These are phyloP conservation scores for Boletus smithii DNA, from an alignment of 1,284 basidiomycete genomes.

Conservation along the genomic window DNA sequence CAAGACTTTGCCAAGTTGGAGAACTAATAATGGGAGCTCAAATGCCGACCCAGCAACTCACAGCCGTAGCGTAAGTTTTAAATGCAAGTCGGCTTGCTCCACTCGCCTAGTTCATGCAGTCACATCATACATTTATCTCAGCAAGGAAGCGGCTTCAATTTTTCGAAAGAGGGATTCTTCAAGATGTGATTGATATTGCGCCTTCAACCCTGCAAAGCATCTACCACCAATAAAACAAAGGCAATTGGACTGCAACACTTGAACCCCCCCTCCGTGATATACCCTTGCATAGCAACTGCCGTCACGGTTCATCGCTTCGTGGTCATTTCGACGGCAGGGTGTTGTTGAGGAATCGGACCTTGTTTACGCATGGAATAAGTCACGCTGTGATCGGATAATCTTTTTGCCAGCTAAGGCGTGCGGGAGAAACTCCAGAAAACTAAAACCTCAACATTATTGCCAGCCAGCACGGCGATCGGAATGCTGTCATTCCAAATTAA, in stretches of 20 bases:
- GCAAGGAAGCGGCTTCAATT: background rate
- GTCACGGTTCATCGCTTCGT: background rate
- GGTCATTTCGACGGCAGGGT: background rate
- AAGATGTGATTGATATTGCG: background rate
- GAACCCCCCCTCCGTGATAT: background rate
- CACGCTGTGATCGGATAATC: conserved; percentile 10
- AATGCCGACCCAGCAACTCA: background rate
- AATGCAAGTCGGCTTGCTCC: conserved; percentile 5
- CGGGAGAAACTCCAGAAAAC: background rate
- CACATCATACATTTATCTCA: background rate
- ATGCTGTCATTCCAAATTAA: conserved; percentile 8
- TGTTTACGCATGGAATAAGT: conserved; percentile 3
- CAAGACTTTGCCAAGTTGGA: no score
- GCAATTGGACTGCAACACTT: background rate
- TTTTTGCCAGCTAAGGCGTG: background rate
- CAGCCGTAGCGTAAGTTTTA: background rate
- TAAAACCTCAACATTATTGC: background rate
- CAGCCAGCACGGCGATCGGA: conserved; percentile 3
- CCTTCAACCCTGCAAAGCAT: background rate
- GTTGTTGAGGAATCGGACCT: background rate
- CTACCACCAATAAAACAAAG: background rate
- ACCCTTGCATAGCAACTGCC: conserved; percentile 2
- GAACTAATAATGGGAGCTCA: conserved; percentile 2
- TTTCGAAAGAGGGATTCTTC: background rate
- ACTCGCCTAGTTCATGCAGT: conserved; percentile 16